Evolutionary conservation across 192 early-diverging fungal genomes (phyloP), one percentile per base, ranked within the genome.

Genomic region (Phycomyces nitens): DNA sequence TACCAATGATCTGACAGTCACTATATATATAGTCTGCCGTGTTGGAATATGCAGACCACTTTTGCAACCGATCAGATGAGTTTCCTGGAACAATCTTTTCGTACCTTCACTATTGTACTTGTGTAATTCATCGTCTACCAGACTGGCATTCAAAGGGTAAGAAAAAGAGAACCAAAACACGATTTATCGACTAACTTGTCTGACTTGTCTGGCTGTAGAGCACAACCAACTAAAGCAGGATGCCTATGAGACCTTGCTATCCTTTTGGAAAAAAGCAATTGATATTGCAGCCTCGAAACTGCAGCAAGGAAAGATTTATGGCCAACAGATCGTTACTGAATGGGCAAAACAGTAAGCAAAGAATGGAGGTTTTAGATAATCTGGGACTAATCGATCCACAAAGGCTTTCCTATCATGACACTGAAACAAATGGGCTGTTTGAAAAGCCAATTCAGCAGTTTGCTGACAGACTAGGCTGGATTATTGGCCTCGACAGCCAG

Each of bases 241-340:
- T 41, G 75, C 91, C 12, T 90, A 91, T 75, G 78, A 77, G 9
- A 79, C 81, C 23, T 71, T 98, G 57, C 86, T 83, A 53, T 78
- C 84, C 11, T 84, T 75, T 55, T 98, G 91, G 91, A 80, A 87
- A 60, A 80, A 84, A 15, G 88, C 92, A n/a, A 85, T 94, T 57
- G 75, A 71, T 47, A 87, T 92, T 70, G 88, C 93, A 0, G 77
- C 77, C 21, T 82, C 84, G 44, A 84, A 89, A 60, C 68, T 93
- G 20, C 83, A 83, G 39, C 87, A 89, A 27, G 94, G 94, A 47
- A 94, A 96, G 66, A 80, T 96, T 23, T 94, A 85, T 75, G 92
- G 93, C 34, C 86, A 88, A 10, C 74, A 81, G 41, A 80, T 89
- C 24, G 88, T 96, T 12, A 84, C 80, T 21, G 92, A 94, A 72